Percentiles rank a stretch among this genome's conserved stretches.
phyloP scores from a whole-genome alignment of 2,329 filamentous ascomycete genomes.

The Penicillium sp. region DNA sequence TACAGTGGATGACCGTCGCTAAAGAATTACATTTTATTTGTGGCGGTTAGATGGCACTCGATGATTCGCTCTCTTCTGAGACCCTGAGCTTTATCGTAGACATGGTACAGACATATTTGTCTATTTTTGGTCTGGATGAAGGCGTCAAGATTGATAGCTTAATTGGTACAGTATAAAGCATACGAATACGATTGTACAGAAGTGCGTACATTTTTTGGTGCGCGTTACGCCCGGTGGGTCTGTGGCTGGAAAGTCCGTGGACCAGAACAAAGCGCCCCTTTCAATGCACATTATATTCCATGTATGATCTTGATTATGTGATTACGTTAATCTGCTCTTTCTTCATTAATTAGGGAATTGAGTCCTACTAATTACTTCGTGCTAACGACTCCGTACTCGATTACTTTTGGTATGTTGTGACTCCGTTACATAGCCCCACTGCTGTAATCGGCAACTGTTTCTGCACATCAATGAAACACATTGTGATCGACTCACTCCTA shows the following conservation, averaged over 20 bases:
- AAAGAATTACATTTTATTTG: not conserved
- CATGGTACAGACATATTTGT: not conserved
- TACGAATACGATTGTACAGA: not conserved
- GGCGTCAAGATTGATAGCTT: not conserved
- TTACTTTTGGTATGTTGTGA: too few species aligned
- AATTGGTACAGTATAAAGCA: not conserved
- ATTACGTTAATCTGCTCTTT: too few species aligned
- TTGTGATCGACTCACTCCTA: not conserved
- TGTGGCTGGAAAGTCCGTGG: not conserved
- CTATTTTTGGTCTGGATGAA: not conserved
- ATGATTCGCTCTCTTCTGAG: too few species aligned
- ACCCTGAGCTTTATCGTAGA: too few species aligned
- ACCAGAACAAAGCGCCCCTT: too few species aligned
- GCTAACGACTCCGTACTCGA: too few species aligned
- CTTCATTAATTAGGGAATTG: too few species aligned
- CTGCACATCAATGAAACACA: not conserved
- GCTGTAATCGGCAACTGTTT: not conserved
- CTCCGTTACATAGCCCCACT: not conserved
- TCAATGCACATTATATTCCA: too few species aligned
- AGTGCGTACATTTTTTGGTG: not conserved
- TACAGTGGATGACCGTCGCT: not conserved
- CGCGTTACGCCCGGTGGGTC: not conserved
- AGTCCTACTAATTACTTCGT: too few species aligned
- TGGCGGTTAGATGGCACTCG: too few species aligned
- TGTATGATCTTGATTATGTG: too few species aligned